Evolutionary conservation across 257 asterid genomes (phyloP), one percentile per base, ranked within the genome.

Genomic region (Capsicum chinense): DNA sequence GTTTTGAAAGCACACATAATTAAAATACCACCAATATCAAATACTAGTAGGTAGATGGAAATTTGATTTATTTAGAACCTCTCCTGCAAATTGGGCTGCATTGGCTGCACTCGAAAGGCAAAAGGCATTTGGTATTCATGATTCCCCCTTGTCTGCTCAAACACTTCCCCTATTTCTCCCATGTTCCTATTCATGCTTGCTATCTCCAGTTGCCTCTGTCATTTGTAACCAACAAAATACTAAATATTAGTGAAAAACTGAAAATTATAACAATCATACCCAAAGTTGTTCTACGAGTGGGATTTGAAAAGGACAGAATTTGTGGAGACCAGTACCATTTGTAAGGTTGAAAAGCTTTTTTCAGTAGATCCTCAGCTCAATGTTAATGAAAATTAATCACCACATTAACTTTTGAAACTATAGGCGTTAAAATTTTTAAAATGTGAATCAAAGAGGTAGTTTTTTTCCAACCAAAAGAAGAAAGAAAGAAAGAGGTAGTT

Each of bases 81-180:
- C 47, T 93, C 93, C 84, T 93, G 95, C 54, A 93, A 89, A 92
- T 92, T 90, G 7, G 97, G 97, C 90, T 93, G 97, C 93, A 91
- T 91, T 7, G 97, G 97, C 86, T 93, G 97, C 16, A 93, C 94
- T 0, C 97, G 90, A 62, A 90, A 93, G 82, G 95, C 87, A 50
- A 93, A 92, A 2, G 97, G 93, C 92, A 93, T 88, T 74, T 89
- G 91, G 2, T 90, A 91, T 39, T 91, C 93, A 69, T 88, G 87
- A 56, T 88, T 86, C 1, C 71, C 91, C 7, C 89, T 90, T 47
- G 16, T 26, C 4, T 91, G 94, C 54, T 82, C 84, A 83, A 91
- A 84, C 85, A 91, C 60, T 87, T 88, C 4, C 84, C 94, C 85
- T 33, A 84, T 52, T 83, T 90, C 95, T 88, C 92, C 85, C 88